Evolutionary conservation across 805 yeast genomes (phyloP).

Genomic region (Starmerella gropengiesseri): DNA sequence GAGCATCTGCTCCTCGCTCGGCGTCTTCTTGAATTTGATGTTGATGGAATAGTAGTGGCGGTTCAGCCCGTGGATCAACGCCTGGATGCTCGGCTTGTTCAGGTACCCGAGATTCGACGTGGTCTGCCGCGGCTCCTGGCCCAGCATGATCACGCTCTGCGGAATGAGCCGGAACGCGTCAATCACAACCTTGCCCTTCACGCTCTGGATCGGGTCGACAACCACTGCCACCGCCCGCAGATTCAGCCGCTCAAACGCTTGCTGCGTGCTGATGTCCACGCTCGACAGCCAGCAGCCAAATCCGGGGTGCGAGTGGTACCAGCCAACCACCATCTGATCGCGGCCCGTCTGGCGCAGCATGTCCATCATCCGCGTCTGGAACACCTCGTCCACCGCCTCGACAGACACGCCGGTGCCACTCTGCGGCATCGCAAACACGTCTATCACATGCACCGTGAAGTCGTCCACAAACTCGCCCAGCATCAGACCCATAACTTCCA

Average conservation of each 20-base stretch:
- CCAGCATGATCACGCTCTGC: constrained; percentile 78
- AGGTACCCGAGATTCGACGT: constrained; percentile 91
- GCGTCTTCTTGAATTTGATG: constrained; percentile 87
- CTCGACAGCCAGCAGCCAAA: constrained; percentile 99
- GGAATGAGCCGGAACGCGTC: constrained; percentile 95
- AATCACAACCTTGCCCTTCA: constrained; percentile 95
- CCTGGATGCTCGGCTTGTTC: constrained; percentile 94
- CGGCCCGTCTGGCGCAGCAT: constrained; percentile 99
- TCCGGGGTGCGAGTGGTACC: constrained; percentile 99
- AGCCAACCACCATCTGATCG: constrained; percentile 97
- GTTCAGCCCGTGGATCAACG: constrained; percentile 90
- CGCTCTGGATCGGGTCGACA: constrained; percentile 96
- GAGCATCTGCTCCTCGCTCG: constrained; percentile 85
- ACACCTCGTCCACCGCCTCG: constrained; percentile 98
- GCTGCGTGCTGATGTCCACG: constrained; percentile 96
- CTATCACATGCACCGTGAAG: constrained; percentile 91
- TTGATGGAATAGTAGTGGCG: constrained; percentile 93
- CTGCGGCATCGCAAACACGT: constrained; percentile 99
- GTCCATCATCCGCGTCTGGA: constrained; percentile 99
- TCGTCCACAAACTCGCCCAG: constrained; percentile 97
- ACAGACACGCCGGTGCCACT: constrained; percentile 92
- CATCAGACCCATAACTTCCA: constrained; percentile 95
- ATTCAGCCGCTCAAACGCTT: constrained; percentile 91
- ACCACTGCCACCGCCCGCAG: constrained; percentile 97
- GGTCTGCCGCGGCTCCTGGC: constrained; percentile 95